Evolutionary conservation across 2,329 filamentous ascomycete species (phyloP).

Genomic region (Lasiodiplodia sp.): DNA sequence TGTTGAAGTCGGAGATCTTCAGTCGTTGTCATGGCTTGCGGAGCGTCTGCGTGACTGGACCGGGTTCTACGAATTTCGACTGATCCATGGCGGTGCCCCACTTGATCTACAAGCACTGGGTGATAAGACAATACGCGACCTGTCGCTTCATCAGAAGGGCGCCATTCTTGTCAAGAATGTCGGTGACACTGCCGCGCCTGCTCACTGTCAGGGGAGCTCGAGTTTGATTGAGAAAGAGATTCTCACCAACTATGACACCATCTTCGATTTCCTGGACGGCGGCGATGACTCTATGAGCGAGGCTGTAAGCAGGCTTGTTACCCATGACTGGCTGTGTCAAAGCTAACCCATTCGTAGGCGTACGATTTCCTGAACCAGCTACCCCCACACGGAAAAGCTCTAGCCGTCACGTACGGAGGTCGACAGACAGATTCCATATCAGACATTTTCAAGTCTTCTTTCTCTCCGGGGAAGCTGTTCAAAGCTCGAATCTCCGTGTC

Average conservation of each 20-base stretch:
- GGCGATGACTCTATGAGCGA: constrained; percentile 60
- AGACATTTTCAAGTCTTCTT: constrained; percentile 35
- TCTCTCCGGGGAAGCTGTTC: constrained; percentile 45
- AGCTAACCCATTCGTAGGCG: constrained; percentile 38
- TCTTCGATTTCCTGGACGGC: constrained; percentile 82
- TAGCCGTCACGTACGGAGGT: constrained; percentile 25
- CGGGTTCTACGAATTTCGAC: constrained; percentile 76
- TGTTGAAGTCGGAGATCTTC: constrained; percentile 71
- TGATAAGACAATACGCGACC: constrained; percentile 68
- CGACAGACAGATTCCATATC: constrained; percentile 10
- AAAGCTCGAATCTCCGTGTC: constrained; percentile 42
- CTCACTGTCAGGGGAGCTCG: constrained; percentile 22
- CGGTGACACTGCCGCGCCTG: neutral
- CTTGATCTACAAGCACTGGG: constrained; percentile 47
- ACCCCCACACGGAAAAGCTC: constrained; percentile 41
- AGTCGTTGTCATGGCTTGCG: constrained; percentile 65
- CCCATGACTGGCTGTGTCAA: neutral
- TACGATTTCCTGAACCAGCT: constrained; percentile 46
- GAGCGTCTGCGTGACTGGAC: constrained; percentile 73
- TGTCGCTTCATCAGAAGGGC: constrained; percentile 57
- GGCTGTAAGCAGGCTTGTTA: constrained; percentile 31
- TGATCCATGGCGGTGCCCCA: constrained; percentile 69
- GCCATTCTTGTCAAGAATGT: constrained; percentile 37
- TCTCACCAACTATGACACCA: constrained; percentile 79
- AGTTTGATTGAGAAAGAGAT: constrained; percentile 76